These are phyloP conservation scores for Bipolaris sorokiniana DNA, from an alignment of 2,329 filamentous ascomycete genomes.

Conservation along the genomic window DNA sequence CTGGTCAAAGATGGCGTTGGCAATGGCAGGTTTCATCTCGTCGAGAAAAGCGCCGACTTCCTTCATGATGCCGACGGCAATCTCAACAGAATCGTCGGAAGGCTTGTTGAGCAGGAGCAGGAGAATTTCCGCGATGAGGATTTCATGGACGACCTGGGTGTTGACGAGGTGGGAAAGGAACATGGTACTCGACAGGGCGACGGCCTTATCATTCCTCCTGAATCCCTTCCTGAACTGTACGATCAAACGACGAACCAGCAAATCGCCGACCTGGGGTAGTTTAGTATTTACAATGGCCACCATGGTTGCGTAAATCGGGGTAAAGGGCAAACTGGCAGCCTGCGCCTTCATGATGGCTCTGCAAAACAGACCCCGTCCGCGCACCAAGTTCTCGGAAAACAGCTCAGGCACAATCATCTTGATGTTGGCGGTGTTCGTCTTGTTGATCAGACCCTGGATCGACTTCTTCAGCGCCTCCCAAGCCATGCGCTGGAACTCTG, in stretches of 20 bases:
- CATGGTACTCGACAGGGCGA: conserved; percentile 89
- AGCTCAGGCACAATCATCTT: conserved; percentile 96
- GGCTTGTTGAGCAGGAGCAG: conserved; percentile 92
- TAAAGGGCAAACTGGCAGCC: conserved; percentile 92
- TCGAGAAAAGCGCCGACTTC: conserved; percentile 94
- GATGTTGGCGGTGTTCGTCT: conserved; percentile 97
- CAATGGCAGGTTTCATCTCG: conserved; percentile 90
- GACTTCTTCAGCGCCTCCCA: conserved; percentile 99
- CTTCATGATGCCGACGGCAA: conserved; percentile 89
- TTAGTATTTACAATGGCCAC: conserved; percentile 97
- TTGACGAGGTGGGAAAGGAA: conserved; percentile 97
- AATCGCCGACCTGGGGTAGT: conserved; percentile 89
- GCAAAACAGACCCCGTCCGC: conserved; percentile 91
- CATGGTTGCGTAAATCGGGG: conserved; percentile 94
- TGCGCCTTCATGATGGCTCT: conserved; percentile 98
- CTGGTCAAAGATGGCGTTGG: conserved; percentile 91
- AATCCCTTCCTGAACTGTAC: conserved; percentile 96
- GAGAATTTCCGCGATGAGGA: conserved; percentile 89
- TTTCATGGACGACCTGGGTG: conserved; percentile 93
- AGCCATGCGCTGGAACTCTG: conserved; percentile 98
- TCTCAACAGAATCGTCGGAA: conserved; percentile 96
- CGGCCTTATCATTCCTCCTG: conserved; percentile 94
- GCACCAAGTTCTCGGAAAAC: conserved; percentile 91
- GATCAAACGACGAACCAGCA: conserved; percentile 82
- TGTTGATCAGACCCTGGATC: conserved; percentile 98